Percentiles rank a stretch among this genome's conserved stretches.
Evolutionary conservation across 352 stramenopile species (phyloP).

Genomic region (Pythium dissimile): DNA sequence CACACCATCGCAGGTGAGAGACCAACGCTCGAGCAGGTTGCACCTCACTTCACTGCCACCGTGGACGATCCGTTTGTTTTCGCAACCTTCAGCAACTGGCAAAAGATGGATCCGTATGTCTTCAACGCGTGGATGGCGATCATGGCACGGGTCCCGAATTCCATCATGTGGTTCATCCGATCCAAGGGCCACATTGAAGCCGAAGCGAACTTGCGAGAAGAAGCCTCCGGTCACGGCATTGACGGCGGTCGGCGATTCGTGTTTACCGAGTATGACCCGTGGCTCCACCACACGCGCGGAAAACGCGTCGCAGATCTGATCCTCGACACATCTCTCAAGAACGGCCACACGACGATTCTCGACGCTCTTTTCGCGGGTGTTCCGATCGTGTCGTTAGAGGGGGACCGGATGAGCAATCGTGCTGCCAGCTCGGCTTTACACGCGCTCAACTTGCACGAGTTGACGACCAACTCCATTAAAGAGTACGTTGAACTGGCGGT

Average conservation of each 20-base stretch:
- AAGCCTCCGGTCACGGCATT: constrained; percentile 53
- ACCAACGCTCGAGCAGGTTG: constrained; percentile 14
- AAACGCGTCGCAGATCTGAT: constrained; percentile 73
- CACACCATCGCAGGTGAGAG: constrained; percentile 36
- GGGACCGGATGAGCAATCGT: constrained; percentile 66
- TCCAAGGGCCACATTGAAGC: constrained; percentile 53
- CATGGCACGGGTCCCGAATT: constrained; percentile 52
- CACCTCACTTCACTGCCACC: constrained; percentile 6
- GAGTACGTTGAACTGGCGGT: constrained; percentile 82
- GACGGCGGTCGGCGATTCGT: constrained; percentile 44
- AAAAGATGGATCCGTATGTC: constrained; percentile 80
- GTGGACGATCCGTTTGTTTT: constrained; percentile 46
- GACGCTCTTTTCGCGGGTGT: constrained; percentile 79
- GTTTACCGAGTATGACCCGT: constrained; percentile 56
- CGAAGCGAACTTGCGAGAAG: constrained; percentile 37
- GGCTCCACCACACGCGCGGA: constrained; percentile 72
- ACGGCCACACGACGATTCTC: constrained; percentile 79
- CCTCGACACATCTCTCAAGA: constrained; percentile 83
- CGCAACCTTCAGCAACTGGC: constrained; percentile 84
- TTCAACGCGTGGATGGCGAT: constrained; percentile 83
- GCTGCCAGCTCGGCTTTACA: constrained; percentile 53
- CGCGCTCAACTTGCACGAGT: constrained; percentile 42
- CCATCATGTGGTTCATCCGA: constrained; percentile 74
- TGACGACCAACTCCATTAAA: constrained; percentile 67
- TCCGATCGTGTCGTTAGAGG: constrained; percentile 66